A percentile compares a stretch with the other conserved stretches of the same genome.
Evolutionary conservation across 257 asterid genomes (phyloP).

Genomic region (Thymus mandschuricus): DNA sequence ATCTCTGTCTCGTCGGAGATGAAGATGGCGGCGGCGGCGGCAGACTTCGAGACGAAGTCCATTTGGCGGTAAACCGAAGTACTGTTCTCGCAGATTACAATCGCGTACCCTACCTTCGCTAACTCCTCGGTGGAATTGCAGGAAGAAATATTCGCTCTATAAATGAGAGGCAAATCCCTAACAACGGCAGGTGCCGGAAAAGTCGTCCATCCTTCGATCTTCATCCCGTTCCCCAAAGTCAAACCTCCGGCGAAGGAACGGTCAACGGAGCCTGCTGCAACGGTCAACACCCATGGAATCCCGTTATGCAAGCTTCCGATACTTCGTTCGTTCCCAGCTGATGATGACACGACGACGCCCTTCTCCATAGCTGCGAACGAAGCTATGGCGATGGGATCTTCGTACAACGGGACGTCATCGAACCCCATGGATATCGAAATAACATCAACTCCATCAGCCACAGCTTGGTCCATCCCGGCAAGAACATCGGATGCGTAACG

Average conservation of each 20-base stretch:
- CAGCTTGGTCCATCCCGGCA: slow-evolving; percentile 59
- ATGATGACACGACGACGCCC: slow-evolving; percentile 44
- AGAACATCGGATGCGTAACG: slow-evolving; percentile 49
- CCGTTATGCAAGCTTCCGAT: slow-evolving; percentile 45
- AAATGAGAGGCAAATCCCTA: slow-evolving; percentile 33
- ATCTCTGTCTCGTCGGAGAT: slow-evolving; percentile 25
- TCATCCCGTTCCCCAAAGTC: slow-evolving; percentile 38
- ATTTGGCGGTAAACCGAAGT: slow-evolving; percentile 19
- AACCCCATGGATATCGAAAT: slow-evolving; percentile 43
- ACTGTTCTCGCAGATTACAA: slow-evolving; percentile 36
- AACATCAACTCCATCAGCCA: slow-evolving; percentile 40
- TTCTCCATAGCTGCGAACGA: slow-evolving; percentile 55
- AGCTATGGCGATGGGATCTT: slow-evolving; percentile 48
- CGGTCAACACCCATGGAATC: slow-evolving; percentile 47
- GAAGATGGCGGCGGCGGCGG: slow-evolving; percentile 36
- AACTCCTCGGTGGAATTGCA: slow-evolving; percentile 33
- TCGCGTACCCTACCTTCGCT: slow-evolving; percentile 7
- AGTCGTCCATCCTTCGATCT: slow-evolving; percentile 37
- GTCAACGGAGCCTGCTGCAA: slow-evolving; percentile 43
- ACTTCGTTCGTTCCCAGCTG: slow-evolving; percentile 34
- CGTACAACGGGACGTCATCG: slow-evolving; percentile 29
- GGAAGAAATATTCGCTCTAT: slow-evolving; percentile 37
- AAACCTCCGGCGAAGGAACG: slow-evolving; percentile 39
- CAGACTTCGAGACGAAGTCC: slow-evolving; percentile 23
- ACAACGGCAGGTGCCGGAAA: slow-evolving; percentile 43